Evolutionary conservation across 371 early-diverging fungal genomes (phyloP), one percentile per base, ranked within the genome.

Genomic region (Mortierella sp.): DNA sequence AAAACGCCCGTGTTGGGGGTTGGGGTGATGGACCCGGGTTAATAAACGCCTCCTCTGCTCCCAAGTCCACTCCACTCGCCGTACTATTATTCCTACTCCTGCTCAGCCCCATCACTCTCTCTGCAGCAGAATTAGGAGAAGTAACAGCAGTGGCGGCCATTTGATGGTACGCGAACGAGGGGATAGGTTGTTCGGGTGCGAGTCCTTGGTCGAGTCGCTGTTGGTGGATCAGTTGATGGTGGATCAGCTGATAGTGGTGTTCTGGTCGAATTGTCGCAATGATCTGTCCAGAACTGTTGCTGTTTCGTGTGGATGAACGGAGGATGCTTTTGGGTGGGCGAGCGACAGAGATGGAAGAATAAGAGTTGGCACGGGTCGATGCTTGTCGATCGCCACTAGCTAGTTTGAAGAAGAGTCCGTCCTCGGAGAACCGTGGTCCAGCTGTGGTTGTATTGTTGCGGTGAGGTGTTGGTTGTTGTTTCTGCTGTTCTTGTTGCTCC

Each of bases 1-100:
- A 48, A 48, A 22, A 7, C 19, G 40, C 34, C 31, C 37, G 50
- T n/a, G 34, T 48, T 31, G 45, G 67, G 22, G 73, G 73, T 19
- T 37, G 58, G 22, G 66, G 73, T 29, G 73, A 67, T 52, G 73
- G 66, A 22, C 66, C 73, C 16, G 73, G 73, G 45, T 66, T 73
- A 13, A 31, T 45, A 19, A 73, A 73, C 5, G 64, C 44, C 8
- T 66, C 67, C n/a, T 11, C n/a, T 10, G 10, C 52, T 26, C 2
- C 26, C 26, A 26, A n/a, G n/a, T n/a, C n/a, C 26, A 8, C 26
- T 9, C 19, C 37, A 2, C 37, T 61, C 8, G 22, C 34, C 9
- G 61, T 22, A 61, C 61, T 72, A 13, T 41, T 26, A 34, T 66
- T 65, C 31, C 26, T 52, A 5, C 19, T 22, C 34, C 70, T 61